Conservation (phyloP, 441 rosid species). For the Brassica balearica region DNA sequence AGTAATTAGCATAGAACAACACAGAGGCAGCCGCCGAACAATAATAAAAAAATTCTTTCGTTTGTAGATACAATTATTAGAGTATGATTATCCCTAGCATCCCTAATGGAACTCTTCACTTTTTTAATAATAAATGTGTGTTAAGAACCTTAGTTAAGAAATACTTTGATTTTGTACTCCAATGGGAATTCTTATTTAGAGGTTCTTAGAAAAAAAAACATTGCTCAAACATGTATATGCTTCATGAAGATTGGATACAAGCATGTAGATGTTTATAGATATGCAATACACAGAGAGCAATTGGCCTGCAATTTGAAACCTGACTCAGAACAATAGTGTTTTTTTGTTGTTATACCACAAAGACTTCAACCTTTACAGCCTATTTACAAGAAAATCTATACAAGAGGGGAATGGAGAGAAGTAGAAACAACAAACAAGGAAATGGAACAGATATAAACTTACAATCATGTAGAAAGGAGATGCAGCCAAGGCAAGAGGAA, state of each 20-base stretch:
- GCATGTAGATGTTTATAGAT: constrained; percentile 19
- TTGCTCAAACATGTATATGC: not conserved
- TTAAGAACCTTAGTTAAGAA: too few relatives aligned
- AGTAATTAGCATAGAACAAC: too few relatives aligned
- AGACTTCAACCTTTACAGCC: constrained; percentile 22
- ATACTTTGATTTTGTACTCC: too few relatives aligned
- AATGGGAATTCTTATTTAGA: too few relatives aligned
- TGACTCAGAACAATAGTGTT: constrained; percentile 22
- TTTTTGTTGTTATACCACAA: constrained; percentile 15
- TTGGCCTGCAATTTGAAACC: constrained; percentile 25
- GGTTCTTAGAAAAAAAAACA: too few relatives aligned
- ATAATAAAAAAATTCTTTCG: too few relatives aligned
- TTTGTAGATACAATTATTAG: too few relatives aligned
- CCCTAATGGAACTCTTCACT: too few relatives aligned
- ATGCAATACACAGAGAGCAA: constrained; percentile 8
- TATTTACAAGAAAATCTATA: constrained; percentile 35
- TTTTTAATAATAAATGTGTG: too few relatives aligned
- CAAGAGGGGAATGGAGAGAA: not conserved
- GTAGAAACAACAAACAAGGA: not conserved
- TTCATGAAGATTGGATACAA: constrained; percentile 13
- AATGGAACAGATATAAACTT: not conserved
- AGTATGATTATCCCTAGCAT: too few relatives aligned
- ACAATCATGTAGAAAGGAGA: not conserved
- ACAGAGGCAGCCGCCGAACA: too few relatives aligned
- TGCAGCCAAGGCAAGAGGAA: not conserved